phyloP scores from a whole-genome alignment of 2,329 filamentous ascomycete genomes.

The Sclerotinia subarctica region DNA sequence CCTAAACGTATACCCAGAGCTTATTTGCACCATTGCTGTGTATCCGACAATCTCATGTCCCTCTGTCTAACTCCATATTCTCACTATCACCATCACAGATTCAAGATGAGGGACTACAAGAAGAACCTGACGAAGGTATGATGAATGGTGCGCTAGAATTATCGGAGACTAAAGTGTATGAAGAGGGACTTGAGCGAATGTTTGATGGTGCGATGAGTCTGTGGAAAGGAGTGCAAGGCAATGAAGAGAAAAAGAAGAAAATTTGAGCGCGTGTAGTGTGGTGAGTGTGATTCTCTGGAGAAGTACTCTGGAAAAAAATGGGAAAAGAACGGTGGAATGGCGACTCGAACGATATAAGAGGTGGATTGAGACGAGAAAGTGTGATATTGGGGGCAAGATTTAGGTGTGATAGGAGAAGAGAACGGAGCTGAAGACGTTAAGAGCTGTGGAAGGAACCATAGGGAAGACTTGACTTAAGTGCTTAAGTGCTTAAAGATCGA shows the following conservation, averaged over 20 bases:
- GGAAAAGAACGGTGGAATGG: background rate
- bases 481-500: no score
- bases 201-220: no score
- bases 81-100: background rate
- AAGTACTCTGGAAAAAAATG: background rate
- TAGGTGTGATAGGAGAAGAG: no score
- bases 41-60: no score
- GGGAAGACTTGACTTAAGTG: no score
- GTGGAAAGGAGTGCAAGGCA: no score
- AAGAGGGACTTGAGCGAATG: background rate
- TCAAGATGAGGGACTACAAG: background rate
- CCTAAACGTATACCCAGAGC: background rate
- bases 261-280: background rate
- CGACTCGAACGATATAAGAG: background rate
- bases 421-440: background rate
- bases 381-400: background rate
- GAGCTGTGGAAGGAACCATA: background rate
- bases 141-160: background rate
- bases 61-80: fast-evolving
- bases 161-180: background rate
- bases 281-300: no score
- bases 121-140: background rate
- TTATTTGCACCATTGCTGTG: background rate
- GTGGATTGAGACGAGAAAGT: background rate
- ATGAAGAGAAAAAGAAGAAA: background rate